Evolutionary conservation across 2,329 filamentous ascomycete genomes (phyloP).

Genomic region (Beauveria varroae): DNA sequence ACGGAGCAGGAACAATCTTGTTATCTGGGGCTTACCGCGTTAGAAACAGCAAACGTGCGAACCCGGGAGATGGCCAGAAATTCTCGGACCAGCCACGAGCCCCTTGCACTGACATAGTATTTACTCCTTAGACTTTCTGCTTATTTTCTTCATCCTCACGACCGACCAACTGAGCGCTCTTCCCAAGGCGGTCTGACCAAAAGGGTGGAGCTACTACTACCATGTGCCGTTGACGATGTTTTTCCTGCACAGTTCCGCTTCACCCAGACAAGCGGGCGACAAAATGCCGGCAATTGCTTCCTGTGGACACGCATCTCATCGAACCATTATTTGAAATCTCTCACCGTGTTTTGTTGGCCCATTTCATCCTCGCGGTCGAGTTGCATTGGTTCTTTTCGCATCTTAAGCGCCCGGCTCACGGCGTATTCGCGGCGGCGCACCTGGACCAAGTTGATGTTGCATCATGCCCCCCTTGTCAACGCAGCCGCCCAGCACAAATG

Average conservation of each 20-base stretch:
- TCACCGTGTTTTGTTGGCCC: not conserved
- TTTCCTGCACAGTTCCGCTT: not conserved
- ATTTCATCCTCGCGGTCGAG: not conserved
- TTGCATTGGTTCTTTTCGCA: not conserved
- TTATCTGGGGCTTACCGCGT: not conserved
- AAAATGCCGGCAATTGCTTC: not conserved
- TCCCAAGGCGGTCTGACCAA: not conserved
- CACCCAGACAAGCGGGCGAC: not conserved
- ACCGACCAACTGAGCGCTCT: not conserved
- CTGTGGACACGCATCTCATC: not conserved
- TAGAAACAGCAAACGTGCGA: not conserved
- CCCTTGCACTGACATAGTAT: no score
- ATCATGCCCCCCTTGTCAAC: not conserved
- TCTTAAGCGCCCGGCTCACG: slow-evolving; percentile 8
- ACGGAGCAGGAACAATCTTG: not conserved
- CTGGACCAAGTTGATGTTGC: not conserved
- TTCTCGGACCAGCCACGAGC: no score
- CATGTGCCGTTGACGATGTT: not conserved
- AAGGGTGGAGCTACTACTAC: not conserved
- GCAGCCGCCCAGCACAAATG: not conserved
- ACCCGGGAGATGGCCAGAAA: no score
- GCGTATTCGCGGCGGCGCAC: not conserved
- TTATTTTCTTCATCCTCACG: no score
- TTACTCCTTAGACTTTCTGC: no score
- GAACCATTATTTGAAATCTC: not conserved